Evolutionary conservation across 441 rosid species (phyloP).

Genomic region (Raphanus hybrid): DNA sequence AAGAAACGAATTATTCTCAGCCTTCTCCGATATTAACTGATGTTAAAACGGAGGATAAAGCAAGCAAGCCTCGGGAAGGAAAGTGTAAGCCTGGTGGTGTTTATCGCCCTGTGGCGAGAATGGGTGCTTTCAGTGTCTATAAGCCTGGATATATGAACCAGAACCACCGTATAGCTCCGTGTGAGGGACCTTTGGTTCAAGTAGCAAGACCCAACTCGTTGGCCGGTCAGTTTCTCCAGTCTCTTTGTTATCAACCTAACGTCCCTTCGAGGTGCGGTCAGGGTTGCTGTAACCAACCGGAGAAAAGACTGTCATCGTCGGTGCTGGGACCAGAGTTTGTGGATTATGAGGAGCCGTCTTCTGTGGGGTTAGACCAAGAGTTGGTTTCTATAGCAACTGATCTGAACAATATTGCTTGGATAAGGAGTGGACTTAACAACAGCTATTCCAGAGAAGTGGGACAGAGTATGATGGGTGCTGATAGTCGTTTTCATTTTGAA

Average conservation of each 20-base stretch:
- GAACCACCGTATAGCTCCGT: constrained; percentile 40
- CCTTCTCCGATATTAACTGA: constrained; percentile 43
- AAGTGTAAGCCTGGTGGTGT: constrained; percentile 38
- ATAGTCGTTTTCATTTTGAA: background rate
- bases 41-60: constrained; percentile 39
- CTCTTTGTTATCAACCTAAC: constrained; percentile 51
- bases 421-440: constrained; percentile 60
- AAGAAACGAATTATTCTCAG: constrained; percentile 54
- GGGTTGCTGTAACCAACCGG: constrained; percentile 59
- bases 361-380: constrained; percentile 56
- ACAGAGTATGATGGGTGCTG: constrained; percentile 20
- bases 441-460: constrained; percentile 26
- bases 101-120: constrained; percentile 60
- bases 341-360: constrained; percentile 67
- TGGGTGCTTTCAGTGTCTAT: constrained; percentile 70
- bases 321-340: constrained; percentile 81
- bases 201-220: constrained; percentile 47
- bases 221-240: constrained; percentile 55
- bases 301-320: constrained; percentile 33
- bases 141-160: constrained; percentile 44
- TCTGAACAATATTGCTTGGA: constrained; percentile 81
- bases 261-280: constrained; percentile 68
- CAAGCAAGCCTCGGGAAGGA: constrained; percentile 47
- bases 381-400: constrained; percentile 72
- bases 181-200: constrained; percentile 58